phyloP scores from a whole-genome alignment of 129 eudicot species.

The Lactuca saligna region DNA sequence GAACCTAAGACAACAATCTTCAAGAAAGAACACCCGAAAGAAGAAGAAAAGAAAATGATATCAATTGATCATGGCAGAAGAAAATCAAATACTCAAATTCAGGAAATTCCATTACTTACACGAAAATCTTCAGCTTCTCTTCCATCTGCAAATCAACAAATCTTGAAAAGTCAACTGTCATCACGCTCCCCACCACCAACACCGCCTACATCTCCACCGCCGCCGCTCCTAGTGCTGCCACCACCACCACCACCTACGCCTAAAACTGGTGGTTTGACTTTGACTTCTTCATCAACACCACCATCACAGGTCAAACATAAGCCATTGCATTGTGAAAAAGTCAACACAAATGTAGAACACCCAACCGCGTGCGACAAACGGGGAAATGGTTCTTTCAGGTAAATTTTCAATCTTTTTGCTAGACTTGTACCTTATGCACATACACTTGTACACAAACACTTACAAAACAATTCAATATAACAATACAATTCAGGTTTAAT shows the following conservation, averaged over 20 bases:
- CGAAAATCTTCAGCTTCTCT: conserved; percentile 73
- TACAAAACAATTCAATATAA: neutral
- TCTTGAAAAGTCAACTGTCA: conserved; percentile 23
- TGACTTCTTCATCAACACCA: conserved; percentile 33
- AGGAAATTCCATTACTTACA: conserved; percentile 58
- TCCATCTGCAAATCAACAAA: conserved; percentile 34
- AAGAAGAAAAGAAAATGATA: conserved; percentile 48
- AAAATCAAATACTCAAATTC: conserved; percentile 31
- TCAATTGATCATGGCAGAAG: conserved; percentile 20
- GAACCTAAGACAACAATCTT: conserved; percentile 30
- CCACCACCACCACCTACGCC: conserved; percentile 51
- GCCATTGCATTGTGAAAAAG: conserved; percentile 95
- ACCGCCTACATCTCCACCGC: conserved; percentile 51
- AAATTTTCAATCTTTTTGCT: conserved; percentile 17
- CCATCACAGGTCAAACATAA: conserved; percentile 68
- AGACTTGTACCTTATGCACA: neutral
- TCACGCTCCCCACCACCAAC: conserved; percentile 42
- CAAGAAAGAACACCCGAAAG: conserved; percentile 20
- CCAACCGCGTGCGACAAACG: conserved; percentile 86
- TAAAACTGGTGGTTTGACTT: conserved; percentile 31
- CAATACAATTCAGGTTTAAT: conserved; percentile 53
- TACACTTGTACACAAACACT: conserved; percentile 1
- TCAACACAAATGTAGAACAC: conserved; percentile 65
- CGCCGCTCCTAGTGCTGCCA: conserved; percentile 45
- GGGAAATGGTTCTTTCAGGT: conserved; percentile 81